Base-by-base conservation (phyloP, 2,329 filamentous ascomycete species). In the Westerdykella aurantiaca region DNA sequence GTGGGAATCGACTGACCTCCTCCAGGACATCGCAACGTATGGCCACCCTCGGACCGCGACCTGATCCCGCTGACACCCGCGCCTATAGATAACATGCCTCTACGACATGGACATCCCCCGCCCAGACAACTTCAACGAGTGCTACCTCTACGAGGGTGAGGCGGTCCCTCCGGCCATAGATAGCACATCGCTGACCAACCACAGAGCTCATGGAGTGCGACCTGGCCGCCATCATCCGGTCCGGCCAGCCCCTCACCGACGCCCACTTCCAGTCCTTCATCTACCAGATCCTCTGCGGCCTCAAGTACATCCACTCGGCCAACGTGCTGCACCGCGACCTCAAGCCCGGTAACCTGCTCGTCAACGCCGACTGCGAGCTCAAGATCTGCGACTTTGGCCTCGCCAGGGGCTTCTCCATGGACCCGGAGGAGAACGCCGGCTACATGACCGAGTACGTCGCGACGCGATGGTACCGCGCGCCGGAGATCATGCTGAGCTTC, bases 381-480 rank as follows among this genome's bases (percentile, higher is more conserved):
- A 98, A 98, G 79, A 97, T 98, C 70, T 95, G 88, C 72, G 93
- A 98, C 72, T 98, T 98, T 64, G 93, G 93, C 60, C 78, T 98
- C 46, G 93, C 93, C 5, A 82, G 93, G 76, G 93, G 93, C 46
- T 97, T 98, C 75, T 96, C 90, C 3, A 83, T 95, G 62, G 91
- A 97, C 56, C 93, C 93, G 1, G 88, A 98, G 69, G 91, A 98
- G 73, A 97, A 97, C 67, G 93, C 93, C 14, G 93, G 93, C 17
- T 98, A 97, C 72, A 97, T 98, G 93, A 98, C 93, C 10, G 93
- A 98, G 72, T 98, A 98, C 63, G 93, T 98, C 44, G 93, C 93
- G 40, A 98, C 93, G 41, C 81, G 93, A 74, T 98, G 93, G 93
- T 98, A 98, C 70, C 85, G 93, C 72, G 93, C 93, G 3, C 93